Percentiles rank a stretch among this genome's conserved stretches.
Conservation (phyloP, 2,329 filamentous ascomycete genomes). For the Macrophomina phaseolina region DNA sequence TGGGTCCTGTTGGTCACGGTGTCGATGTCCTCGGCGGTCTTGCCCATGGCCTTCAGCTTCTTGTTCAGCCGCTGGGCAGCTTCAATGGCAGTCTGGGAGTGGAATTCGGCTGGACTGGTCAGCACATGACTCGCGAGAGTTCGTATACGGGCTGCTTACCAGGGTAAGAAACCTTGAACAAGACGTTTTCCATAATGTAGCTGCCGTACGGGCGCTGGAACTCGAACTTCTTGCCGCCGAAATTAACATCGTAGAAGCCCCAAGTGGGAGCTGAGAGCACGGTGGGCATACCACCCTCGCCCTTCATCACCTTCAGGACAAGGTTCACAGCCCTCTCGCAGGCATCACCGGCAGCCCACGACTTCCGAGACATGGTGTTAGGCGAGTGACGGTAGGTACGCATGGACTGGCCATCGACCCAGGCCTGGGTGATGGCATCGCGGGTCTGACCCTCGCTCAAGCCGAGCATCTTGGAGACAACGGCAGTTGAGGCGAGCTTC, state of each 20-base stretch:
- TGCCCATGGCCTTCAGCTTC: constrained; percentile 82
- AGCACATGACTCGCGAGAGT: background rate
- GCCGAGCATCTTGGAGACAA: constrained; percentile 94
- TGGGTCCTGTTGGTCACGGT: constrained; percentile 92
- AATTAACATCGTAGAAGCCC: constrained; percentile 99
- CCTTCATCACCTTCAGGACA: constrained; percentile 87
- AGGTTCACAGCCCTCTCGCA: constrained; percentile 95
- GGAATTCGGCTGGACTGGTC: constrained; percentile 76
- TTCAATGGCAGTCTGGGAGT: constrained; percentile 98
- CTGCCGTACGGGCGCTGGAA: constrained; percentile 96
- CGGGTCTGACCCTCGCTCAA: constrained; percentile 88
- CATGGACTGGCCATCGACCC: constrained; percentile 94
- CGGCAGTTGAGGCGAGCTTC: constrained; percentile 94
- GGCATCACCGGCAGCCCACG: constrained; percentile 97
- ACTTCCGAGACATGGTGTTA: constrained; percentile 99
- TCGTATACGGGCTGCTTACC: constrained; percentile 58
- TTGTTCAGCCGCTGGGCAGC: constrained; percentile 87
- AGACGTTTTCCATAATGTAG: constrained; percentile 99
- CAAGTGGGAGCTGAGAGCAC: constrained; percentile 91
- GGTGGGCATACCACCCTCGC: constrained; percentile 88
- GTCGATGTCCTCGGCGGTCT: constrained; percentile 90
- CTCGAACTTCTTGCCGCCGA: constrained; percentile 88
- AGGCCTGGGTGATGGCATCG: constrained; percentile 94
- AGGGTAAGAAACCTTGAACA: constrained; percentile 99
- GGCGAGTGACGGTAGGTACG: constrained; percentile 96